These are phyloP conservation scores for Falciphora oryzae DNA, from an alignment of 2,329 filamentous ascomycete species.

Conservation along the genomic window DNA sequence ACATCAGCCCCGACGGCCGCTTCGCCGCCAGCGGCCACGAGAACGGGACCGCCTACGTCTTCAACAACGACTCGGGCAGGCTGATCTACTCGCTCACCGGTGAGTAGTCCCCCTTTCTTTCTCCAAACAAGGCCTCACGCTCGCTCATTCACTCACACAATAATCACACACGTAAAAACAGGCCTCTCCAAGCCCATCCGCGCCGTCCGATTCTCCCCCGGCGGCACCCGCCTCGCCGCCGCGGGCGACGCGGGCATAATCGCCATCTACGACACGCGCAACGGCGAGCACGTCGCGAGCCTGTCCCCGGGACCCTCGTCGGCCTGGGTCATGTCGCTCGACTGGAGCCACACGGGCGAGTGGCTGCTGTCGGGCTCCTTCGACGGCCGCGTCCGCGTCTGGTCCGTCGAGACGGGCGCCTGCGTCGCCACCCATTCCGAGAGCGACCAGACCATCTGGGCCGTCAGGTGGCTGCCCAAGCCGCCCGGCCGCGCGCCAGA, in stretches of 20 bases:
- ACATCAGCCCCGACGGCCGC: constrained; percentile 71
- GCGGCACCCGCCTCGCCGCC: constrained; percentile 76
- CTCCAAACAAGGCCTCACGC: no score
- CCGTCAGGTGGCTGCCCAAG: constrained; percentile 77
- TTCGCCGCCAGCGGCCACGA: constrained; percentile 91
- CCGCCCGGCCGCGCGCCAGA: constrained; percentile 49
- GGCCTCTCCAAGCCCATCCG: constrained; percentile 84
- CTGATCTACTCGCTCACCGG: constrained; percentile 81
- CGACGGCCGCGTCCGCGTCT: constrained; percentile 93
- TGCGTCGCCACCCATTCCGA: constrained; percentile 95
- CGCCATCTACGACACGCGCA: constrained; percentile 83
- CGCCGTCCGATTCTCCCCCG: constrained; percentile 81
- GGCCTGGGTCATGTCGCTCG: constrained; percentile 84
- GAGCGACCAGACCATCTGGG: constrained; percentile 76
- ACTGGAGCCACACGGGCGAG: constrained; percentile 92
- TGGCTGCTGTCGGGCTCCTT: constrained; percentile 83
- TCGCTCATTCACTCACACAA: background rate
- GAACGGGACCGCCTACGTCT: constrained; percentile 87
- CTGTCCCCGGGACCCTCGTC: constrained; percentile 46
- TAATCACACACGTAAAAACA: constrained; percentile 24
- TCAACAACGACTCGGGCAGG: constrained; percentile 84
- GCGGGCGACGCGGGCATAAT: constrained; percentile 87
- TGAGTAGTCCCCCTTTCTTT: constrained; percentile 30
- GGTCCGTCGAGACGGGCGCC: constrained; percentile 75
- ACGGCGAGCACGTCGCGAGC: constrained; percentile 88